Evolutionary conservation across 768 basidiomycete species (phyloP).

Genomic region (Tremella yokohamensis): DNA sequence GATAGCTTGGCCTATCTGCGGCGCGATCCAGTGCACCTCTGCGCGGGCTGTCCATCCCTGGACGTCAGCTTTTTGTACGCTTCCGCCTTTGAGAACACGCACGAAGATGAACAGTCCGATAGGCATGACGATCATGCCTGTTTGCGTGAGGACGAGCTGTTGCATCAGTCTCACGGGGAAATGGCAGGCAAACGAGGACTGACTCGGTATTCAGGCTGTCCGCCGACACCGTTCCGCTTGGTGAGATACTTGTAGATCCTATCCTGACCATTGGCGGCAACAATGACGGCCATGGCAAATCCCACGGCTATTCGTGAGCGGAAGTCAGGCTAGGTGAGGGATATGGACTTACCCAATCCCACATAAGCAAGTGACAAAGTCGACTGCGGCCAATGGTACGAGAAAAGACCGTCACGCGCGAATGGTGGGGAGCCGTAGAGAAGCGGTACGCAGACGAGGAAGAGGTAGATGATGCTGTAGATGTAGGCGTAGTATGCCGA

Average conservation of each 20-base stretch:
- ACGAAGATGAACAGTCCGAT: conserved; percentile 44
- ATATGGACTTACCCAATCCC: conserved; percentile 34
- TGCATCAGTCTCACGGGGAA: not conserved
- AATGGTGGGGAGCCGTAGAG: conserved; percentile 41
- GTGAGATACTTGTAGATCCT: conserved; percentile 39
- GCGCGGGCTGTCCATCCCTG: conserved; percentile 44
- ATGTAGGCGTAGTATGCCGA: conserved; percentile 44
- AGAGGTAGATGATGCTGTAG: conserved; percentile 46
- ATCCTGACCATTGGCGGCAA: conserved; percentile 38
- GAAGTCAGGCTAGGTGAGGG: not conserved
- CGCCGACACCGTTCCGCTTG: conserved; percentile 32
- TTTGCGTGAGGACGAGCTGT: conserved; percentile 47
- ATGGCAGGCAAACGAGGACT: conserved; percentile 6
- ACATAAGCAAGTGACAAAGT: conserved; percentile 40
- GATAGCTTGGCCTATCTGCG: conserved; percentile 31
- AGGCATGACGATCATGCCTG: conserved; percentile 42
- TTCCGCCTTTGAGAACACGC: conserved; percentile 7
- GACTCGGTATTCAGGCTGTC: conserved; percentile 44
- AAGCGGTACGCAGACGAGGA: conserved; percentile 40
- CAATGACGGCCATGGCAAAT: conserved; percentile 25
- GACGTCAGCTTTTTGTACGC: not conserved
- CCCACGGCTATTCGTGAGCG: conserved; percentile 28
- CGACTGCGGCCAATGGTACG: conserved; percentile 33
- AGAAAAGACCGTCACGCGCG: conserved; percentile 23
- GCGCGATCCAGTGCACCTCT: conserved; percentile 44